These are phyloP conservation scores for Gnomoniopsis sp. DNA, from an alignment of 2,329 filamentous ascomycete species.

Conservation along the genomic window DNA sequence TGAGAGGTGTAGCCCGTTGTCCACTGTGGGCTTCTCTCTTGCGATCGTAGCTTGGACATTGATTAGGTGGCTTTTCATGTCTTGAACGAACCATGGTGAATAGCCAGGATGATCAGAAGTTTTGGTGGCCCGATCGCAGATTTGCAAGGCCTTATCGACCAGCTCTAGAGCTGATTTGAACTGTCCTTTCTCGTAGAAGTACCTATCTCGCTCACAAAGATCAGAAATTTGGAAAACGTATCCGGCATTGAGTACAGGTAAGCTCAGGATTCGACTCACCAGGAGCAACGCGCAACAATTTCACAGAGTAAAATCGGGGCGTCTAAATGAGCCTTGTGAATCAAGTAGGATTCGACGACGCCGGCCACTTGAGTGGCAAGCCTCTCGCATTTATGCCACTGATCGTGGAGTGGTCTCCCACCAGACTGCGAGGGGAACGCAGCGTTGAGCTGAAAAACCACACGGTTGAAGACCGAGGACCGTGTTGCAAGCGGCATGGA, in stretches of 20 bases:
- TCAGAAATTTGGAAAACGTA: not conserved
- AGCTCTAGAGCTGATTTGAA: not conserved
- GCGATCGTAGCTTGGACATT: not conserved
- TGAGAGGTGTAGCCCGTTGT: not conserved
- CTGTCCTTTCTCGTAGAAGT: not conserved
- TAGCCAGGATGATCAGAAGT: not conserved
- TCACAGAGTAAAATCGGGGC: not conserved
- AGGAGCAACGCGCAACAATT: not conserved
- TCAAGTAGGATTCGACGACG: not conserved
- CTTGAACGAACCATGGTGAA: not conserved
- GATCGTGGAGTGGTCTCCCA: not conserved
- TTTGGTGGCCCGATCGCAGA: not conserved
- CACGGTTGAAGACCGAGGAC: not conserved
- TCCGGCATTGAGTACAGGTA: not conserved
- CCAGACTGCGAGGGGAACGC: not conserved
- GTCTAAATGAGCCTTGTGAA: not conserved
- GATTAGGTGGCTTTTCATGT: not conserved
- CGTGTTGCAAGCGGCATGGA: not conserved
- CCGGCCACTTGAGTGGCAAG: not conserved
- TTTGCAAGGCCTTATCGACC: not conserved
- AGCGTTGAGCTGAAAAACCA: not conserved
- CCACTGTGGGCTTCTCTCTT: not conserved
- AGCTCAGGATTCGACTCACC: not conserved
- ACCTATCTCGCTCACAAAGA: not conserved
- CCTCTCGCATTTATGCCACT: not conserved